Percentiles rank a stretch among this genome's conserved stretches.
Evolutionary conservation across 208 protist species (phyloP).

Genomic region (Leishmania gerbilli): DNA sequence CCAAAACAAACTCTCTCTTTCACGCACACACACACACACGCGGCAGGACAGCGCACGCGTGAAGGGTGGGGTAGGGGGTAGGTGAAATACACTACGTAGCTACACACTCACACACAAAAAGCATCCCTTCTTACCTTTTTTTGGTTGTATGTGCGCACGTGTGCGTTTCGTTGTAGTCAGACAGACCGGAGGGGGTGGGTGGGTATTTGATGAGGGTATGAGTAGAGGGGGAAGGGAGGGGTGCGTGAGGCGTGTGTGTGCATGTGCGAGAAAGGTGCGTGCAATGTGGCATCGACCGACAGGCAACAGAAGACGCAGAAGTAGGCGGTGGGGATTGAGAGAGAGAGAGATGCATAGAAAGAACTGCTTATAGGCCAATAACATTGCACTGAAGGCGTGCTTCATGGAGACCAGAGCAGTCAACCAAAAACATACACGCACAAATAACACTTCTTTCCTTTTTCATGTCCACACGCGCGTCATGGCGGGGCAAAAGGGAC

Average conservation of each 20-base stretch:
- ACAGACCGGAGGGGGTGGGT: neutral
- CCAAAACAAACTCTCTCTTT: neutral
- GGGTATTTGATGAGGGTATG: neutral
- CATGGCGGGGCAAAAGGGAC: neutral
- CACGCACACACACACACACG: slow-evolving; percentile 1
- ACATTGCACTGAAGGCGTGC: neutral
- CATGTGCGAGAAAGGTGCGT: neutral
- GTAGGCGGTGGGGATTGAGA: neutral
- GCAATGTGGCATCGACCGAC: neutral
- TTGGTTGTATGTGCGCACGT: neutral
- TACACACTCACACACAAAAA: neutral
- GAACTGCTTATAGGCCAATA: neutral
- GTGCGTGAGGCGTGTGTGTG: neutral
- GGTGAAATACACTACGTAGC: slow-evolving; percentile 5
- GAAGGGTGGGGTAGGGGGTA: neutral
- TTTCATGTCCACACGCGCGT: neutral
- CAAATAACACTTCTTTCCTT: neutral
- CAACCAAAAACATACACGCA: neutral
- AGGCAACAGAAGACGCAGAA: neutral
- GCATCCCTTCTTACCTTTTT: slow-evolving; percentile 3
- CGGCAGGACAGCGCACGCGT: slow-evolving; percentile 3
- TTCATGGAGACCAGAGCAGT: neutral
- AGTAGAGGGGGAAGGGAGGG: neutral
- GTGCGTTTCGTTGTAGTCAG: neutral
- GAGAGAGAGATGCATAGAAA: neutral